Conservation (phyloP, 768 basidiomycete species). For the Suillus bovinus region DNA sequence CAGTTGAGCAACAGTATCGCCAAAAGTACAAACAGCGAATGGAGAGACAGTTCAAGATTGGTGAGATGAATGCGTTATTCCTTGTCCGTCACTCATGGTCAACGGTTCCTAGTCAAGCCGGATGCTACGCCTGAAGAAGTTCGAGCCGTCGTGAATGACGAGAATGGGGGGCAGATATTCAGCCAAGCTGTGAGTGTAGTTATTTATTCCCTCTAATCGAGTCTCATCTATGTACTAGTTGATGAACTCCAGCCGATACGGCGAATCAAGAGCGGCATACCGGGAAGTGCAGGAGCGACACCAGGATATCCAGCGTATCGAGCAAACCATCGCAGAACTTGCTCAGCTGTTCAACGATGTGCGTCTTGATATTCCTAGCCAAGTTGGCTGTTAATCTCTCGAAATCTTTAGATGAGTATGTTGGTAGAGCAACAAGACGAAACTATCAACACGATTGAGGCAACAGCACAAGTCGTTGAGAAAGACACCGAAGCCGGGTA, state of each 20-base stretch:
- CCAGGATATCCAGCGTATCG: slow-evolving; percentile 94
- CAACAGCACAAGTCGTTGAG: slow-evolving; percentile 70
- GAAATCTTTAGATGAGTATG: slow-evolving; percentile 74
- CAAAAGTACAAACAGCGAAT: slow-evolving; percentile 77
- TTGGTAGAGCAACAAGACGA: slow-evolving; percentile 96
- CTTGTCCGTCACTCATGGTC: neutral
- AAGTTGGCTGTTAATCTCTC: neutral
- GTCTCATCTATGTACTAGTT: slow-evolving; percentile 47
- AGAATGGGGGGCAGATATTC: slow-evolving; percentile 83
- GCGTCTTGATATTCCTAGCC: slow-evolving; percentile 24
- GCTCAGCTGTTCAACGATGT: slow-evolving; percentile 97
- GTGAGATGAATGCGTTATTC: slow-evolving; percentile 36
- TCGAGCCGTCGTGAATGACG: slow-evolving; percentile 81
- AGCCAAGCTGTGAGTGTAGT: slow-evolving; percentile 67
- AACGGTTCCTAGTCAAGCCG: slow-evolving; percentile 68
- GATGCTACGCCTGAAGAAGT: slow-evolving; percentile 91
- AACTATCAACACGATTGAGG: slow-evolving; percentile 78
- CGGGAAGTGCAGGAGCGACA: slow-evolving; percentile 97
- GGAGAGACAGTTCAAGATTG: slow-evolving; percentile 87
- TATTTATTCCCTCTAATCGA: neutral
- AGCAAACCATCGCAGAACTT: slow-evolving; percentile 88
- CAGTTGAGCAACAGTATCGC: slow-evolving; percentile 79
- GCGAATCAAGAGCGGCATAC: slow-evolving; percentile 86
- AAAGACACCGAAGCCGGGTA: slow-evolving; percentile 88
- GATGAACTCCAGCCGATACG: slow-evolving; percentile 88